Evolutionary conservation across 352 stramenopile genomes (phyloP), one percentile per base, ranked within the genome.

Genomic region (Saprolegnia diclina): DNA sequence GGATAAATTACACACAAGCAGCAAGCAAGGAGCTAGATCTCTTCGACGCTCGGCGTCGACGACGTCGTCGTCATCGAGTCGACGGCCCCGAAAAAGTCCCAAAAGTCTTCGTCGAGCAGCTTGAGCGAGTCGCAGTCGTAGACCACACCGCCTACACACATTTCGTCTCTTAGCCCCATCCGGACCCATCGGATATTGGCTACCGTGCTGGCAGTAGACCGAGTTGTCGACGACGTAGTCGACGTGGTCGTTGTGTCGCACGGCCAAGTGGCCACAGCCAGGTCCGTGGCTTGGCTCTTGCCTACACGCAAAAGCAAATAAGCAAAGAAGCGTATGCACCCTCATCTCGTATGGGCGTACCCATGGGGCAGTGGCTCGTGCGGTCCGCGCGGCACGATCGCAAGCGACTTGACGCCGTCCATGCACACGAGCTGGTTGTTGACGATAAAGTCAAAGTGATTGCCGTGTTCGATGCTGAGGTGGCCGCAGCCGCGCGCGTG

Each of bases 161-260:
- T 14, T 16, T 62, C 7, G 14, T 18, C 26, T 62, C 18, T 40
- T 44, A 1, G n/a, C 11, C 21, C 10, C 26, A 21, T n/a, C 11
- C 0, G 32, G 18, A 62, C n/a, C n/a, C n/a, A n/a, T n/a, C n/a
- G 14, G 13, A 18, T 37, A 38, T 69, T 81, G 78, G 16, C 76
- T 83, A 18, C 75, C 77, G 40, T 88, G 76, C 56, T 89, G 84
- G 54, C 84, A 92, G 53, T 89, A 88, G 22, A 92, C 70, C 54
- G 83, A 88, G 73, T 92, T 82, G 45, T 92, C 84, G 38, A 92
- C 84, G 38, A 92, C 84, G 57, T 92, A 92, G 64, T 92, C 84
- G 53, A 92, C 89, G 74, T 92, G 84, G 71, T 92, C 82, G 7
- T 82, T 77, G 70, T 92, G 84, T 26, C 84, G 84, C 26, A 92